Evolutionary conservation across 805 yeast genomes (phyloP), one percentile per base, ranked within the genome.

Genomic region (Candida broadrunensis): DNA sequence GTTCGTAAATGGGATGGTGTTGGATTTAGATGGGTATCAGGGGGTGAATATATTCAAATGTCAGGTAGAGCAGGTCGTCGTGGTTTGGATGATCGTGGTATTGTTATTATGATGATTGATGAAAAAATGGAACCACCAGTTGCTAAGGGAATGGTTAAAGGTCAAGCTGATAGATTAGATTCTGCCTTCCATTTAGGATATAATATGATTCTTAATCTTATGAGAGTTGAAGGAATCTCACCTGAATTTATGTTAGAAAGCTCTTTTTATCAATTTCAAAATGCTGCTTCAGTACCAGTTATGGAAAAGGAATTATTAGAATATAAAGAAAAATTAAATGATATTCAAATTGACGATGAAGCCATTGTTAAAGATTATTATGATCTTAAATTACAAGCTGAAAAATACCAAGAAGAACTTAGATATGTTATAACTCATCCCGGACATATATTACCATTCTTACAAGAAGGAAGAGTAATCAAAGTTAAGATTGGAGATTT

Each of bases 1-100:
- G 99, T 93, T 16, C 81, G 99, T 60, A 93, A 93, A 63, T 93
- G 97, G 96, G 99, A 93, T 68, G 99, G 99, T 54, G 81, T 80
- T 47, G 95, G 91, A 15, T 89, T 91, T 74, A 82, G 99, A 67
- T 93, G 99, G 99, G 97, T 93, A 24, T 87, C 96, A 42, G 99
- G 99, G 44, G 99, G 99, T 72, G 99, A 93, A 68, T 93, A 93
- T 66, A 93, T 93, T 58, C 99, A 93, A 70, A 93, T 93, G 99
- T 88, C 97, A 34, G 99, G 99, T 50, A 83, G 99, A 66, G 99
- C 99, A 17, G 99, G 99, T 54, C 90, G 99, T 75, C 87, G 99
- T 77, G 99, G 99, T 58, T 77, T 93, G 53, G 99, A 93, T 75
- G 99, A 93, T 62, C 85, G 99, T 63, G 99, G 99, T 69, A 89